Evolutionary conservation across 2,329 filamentous ascomycete species (phyloP), one percentile per base, ranked within the genome.

Genomic region (Fonsecaea multimorphosa): DNA sequence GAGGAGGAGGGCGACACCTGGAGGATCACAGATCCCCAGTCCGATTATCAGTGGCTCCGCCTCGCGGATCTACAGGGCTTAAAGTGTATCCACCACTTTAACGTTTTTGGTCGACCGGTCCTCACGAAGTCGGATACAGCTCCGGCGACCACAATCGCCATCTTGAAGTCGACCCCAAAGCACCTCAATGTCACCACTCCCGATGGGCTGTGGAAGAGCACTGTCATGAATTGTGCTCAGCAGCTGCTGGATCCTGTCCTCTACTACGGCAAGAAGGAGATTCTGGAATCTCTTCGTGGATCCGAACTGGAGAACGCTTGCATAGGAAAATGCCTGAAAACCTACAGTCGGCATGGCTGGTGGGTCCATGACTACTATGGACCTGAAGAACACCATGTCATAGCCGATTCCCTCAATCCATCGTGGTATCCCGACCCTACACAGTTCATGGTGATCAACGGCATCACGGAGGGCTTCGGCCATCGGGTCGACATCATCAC

Each of bases 21-120:
- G 8, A 19, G 22, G 36, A 38, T 16, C n/a, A 49, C 11, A 12
- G 11, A 24, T 11, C 44, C 44, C 9, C 44, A 49, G 44, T 29
- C 29, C 11, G 27, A 63, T 3, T 66, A 66, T 44, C 53, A 57
- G 38, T 32, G 46, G 22, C 51, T 38, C 51, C 1, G 14, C 9
- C 8, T 53, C 7, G 44, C 57, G 24, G 59, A 59, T 24, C 49
- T 59, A 22, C 31, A 14, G n/a, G 34, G 24, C n/a, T 29, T 56
- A n/a, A 8, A 38, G 24, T 64, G 65, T 19, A n/a, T 68, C 49
- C 67, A 70, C 31, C 68, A 70, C 60, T 29, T 70, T 49, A 66
- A 62, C 57, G 67, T 61, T 46, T 61, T 67, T 40, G 63, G 63
- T 24, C 59, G 58, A 4, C 51, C 56, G 8, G 62, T 70, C 2